Percentiles rank a stretch among this genome's conserved stretches.
Evolutionary conservation across 208 protist species (phyloP).

Genomic region (Leishmania aethiopica): DNA sequence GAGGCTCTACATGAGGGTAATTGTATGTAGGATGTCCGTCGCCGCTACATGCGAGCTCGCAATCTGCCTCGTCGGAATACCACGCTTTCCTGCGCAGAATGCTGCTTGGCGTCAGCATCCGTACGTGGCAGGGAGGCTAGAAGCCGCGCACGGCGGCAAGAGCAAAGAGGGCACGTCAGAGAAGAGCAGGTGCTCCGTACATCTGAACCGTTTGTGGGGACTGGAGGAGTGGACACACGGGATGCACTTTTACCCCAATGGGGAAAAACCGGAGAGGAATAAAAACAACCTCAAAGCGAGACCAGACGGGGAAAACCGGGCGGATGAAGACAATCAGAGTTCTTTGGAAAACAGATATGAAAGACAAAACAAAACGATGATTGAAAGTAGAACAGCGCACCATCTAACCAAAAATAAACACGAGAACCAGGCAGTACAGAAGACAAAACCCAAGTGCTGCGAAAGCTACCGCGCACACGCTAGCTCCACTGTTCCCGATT

Average conservation of each 20-base stretch:
- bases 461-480: not conserved
- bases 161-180: not conserved
- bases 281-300: not conserved
- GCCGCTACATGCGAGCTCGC: not conserved
- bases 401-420: constrained; percentile 16
- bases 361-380: not conserved
- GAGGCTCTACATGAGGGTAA: not conserved
- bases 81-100: not conserved
- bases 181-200: not conserved
- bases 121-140: not conserved
- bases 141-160: not conserved
- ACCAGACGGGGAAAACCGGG: not conserved
- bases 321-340: not conserved
- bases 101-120: constrained; percentile 10
- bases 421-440: constrained; percentile 9
- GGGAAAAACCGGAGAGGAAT: not conserved
- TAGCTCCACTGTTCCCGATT: too few species aligned
- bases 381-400: not conserved
- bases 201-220: not conserved
- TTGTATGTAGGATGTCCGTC: constrained; percentile 1
- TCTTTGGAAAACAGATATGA: not conserved
- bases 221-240: not conserved
- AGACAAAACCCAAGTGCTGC: not conserved
- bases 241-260: constrained; percentile 4
- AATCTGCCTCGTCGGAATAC: not conserved